Percentiles rank a stretch among this genome's conserved stretches.
Conservation (phyloP, 176 grass and related monocot genomes). For the Calamus simplicifolius region DNA sequence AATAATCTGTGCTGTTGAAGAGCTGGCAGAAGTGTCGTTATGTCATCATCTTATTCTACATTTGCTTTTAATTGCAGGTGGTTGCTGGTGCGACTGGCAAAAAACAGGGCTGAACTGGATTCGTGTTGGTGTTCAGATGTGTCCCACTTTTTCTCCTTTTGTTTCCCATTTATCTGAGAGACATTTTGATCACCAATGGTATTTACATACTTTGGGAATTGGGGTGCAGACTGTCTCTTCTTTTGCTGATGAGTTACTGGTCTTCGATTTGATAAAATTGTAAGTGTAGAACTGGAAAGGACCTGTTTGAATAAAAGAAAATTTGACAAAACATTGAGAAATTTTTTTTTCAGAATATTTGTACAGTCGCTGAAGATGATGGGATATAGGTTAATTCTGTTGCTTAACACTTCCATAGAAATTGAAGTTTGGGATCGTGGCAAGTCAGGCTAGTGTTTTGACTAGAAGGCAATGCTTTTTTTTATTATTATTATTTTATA, state of each 20-base stretch:
- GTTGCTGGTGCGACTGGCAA: slow-evolving; percentile 75
- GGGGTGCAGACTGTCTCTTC: not conserved
- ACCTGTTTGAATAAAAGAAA: not conserved
- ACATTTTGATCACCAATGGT: not conserved
- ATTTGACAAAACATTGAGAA: not conserved
- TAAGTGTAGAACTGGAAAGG: not conserved
- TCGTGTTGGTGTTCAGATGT: not conserved
- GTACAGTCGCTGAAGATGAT: too few relatives aligned
- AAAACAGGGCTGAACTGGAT: slow-evolving; percentile 28
- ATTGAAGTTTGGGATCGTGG: too few relatives aligned
- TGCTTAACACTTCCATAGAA: too few relatives aligned
- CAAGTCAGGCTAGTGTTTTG: too few relatives aligned
- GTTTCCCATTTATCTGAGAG: not conserved
- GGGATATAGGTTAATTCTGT: too few relatives aligned
- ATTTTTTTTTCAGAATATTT: not conserved
- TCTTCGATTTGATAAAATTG: not conserved
- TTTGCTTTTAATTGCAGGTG: slow-evolving; percentile 35
- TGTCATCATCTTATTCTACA: not conserved
- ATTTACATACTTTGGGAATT: not conserved
- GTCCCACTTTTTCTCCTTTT: not conserved
- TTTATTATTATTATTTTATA: too few relatives aligned
- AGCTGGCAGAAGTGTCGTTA: not conserved
- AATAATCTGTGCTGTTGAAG: too few relatives aligned
- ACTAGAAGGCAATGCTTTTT: too few relatives aligned
- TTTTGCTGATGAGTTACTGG: not conserved